Conservation (phyloP, 495 filamentous ascomycete genomes). For the Penicillium cinerascens region DNA sequence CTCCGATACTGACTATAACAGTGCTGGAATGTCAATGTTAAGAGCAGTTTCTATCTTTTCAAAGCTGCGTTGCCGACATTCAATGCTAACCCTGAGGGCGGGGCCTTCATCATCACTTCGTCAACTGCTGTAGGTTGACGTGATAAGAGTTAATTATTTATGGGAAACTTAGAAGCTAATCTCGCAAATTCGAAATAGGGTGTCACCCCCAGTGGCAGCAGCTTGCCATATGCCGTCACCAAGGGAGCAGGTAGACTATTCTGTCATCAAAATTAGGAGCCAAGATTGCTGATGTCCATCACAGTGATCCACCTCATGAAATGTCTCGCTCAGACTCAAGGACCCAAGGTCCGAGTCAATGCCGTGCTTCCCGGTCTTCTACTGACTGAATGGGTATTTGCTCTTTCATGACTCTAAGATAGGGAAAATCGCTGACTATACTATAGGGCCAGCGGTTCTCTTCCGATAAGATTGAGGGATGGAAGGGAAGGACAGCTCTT, state of each 20-base stretch:
- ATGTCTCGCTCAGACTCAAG: conserved; percentile 64
- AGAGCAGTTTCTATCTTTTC: conserved; percentile 60
- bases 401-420: background rate
- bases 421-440: background rate
- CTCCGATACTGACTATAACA: conserved; percentile 19
- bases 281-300: conserved; percentile 6
- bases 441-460: conserved; percentile 45
- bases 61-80: conserved; percentile 62
- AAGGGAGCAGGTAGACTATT: conserved; percentile 54
- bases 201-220: conserved; percentile 48
- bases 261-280: background rate
- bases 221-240: conserved; percentile 63
- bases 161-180: background rate
- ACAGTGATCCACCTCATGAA: conserved; percentile 66
- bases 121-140: conserved; percentile 51
- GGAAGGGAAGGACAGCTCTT: conserved; percentile 37
- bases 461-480: conserved; percentile 36
- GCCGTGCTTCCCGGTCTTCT: conserved; percentile 65
- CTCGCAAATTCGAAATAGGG: conserved; percentile 30
- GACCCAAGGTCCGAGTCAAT: conserved; percentile 63
- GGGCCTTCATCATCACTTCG: conserved; percentile 64
- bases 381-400: conserved; percentile 67
- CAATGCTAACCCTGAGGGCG: conserved; percentile 65
- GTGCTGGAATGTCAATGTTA: conserved; percentile 69
- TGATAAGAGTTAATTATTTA: background rate